These are phyloP conservation scores for Calocybe gangraenosa DNA, from an alignment of 768 basidiomycete genomes.

Conservation along the genomic window DNA sequence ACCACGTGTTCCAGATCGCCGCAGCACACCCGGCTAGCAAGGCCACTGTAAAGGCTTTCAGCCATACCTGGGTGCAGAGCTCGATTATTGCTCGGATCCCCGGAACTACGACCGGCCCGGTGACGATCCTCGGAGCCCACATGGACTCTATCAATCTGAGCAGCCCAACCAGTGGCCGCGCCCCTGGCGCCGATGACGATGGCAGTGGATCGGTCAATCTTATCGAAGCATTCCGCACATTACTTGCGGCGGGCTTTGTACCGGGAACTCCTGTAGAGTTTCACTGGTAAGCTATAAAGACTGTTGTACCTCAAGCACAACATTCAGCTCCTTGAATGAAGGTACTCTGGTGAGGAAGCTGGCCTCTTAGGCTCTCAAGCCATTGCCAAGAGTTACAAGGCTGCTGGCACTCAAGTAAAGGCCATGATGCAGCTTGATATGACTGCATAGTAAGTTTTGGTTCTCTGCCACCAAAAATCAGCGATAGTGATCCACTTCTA, in stretches of 20 bases:
- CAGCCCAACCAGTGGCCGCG: slow-evolving; percentile 21
- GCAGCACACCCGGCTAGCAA: background rate
- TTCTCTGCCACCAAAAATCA: background rate
- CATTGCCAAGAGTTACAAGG: slow-evolving; percentile 44
- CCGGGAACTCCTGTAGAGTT: slow-evolving; percentile 43
- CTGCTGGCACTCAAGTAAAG: slow-evolving; percentile 33
- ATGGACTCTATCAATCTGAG: slow-evolving; percentile 25
- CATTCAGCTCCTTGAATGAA: too few relatives aligned
- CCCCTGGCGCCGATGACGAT: slow-evolving; percentile 37
- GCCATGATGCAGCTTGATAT: slow-evolving; percentile 45
- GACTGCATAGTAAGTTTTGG: slow-evolving; percentile 31
- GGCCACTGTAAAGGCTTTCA: slow-evolving; percentile 1
- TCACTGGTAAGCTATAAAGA: slow-evolving; percentile 33
- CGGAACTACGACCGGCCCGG: slow-evolving; percentile 15
- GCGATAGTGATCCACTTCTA: slow-evolving; percentile 10
- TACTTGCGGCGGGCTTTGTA: slow-evolving; percentile 34
- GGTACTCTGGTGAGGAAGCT: slow-evolving; percentile 39
- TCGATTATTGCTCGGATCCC: slow-evolving; percentile 17
- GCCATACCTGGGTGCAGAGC: slow-evolving; percentile 3
- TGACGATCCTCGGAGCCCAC: slow-evolving; percentile 25
- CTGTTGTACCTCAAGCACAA: too few relatives aligned
- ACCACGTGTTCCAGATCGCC: background rate
- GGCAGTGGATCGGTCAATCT: slow-evolving; percentile 44
- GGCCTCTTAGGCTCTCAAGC: slow-evolving; percentile 46
- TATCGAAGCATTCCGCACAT: slow-evolving; percentile 38